Base-by-base conservation (phyloP, 1,284 basidiomycete species). In the Ustilago cynodontis region DNA sequence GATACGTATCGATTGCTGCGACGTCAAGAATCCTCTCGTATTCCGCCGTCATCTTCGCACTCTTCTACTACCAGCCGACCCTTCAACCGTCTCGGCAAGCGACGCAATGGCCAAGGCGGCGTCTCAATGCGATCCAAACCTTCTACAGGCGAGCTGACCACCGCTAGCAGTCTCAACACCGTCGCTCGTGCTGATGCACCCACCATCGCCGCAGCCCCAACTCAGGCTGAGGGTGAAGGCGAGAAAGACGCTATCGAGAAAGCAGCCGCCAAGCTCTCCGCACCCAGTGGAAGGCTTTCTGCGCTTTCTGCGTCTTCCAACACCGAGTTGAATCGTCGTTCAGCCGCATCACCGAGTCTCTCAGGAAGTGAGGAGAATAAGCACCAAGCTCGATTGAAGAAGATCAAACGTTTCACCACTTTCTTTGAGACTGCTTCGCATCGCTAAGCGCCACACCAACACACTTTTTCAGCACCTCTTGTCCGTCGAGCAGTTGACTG, bases 21-120 rank as follows among this genome's bases (percentile, higher is more conserved):
- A 92, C 79, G 90, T 89, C 68, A 82, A 45, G 81, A 82, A 47
- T 76, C 81, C 6, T 52, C 63, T 18, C 68, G 78, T 50, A 62
- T 74, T 18, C 63, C 72, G 9, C 24, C 64, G 2, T 79, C 79
- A 29, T 45, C 66, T 5, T 78, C 76, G 43, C 64, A 65, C 3
- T 71, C 72, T 26, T 75, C 76, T 10, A 63, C 59, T 16, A 65
- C 71, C 18, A 71, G 70, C 52, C 65, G 74, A 6, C 69, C 75
- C 14, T 80, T 81, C 61, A 76, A 78, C 63, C 67, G 80, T 31
- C 64, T 81, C 3, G 67, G 75, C 47, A 78, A 78, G 64, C 71
- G 75, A 13, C 58, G 75, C 10, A 70, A 73, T 35, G 75, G 67
- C 16, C 53, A 53, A 22, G 66, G 65, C 24, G n/a, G 53, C 31